Base-by-base conservation (phyloP, 352 stramenopile genomes). In the Phytophthora melonis region DNA sequence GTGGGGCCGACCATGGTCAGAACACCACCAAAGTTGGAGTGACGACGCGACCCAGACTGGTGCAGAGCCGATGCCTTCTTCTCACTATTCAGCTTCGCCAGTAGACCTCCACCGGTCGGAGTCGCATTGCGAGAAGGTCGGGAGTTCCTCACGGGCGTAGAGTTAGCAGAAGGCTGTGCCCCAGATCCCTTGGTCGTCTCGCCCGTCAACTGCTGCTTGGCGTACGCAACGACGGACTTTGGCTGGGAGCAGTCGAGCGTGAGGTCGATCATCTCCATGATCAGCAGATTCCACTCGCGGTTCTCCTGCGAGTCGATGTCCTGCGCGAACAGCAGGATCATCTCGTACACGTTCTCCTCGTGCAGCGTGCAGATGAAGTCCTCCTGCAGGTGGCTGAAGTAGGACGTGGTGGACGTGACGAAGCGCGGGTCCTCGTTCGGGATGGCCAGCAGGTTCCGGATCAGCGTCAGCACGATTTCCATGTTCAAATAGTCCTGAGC, bases 231-330 rank as follows among this genome's bases (percentile, higher is more conserved):
- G 6, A 97, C 69, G 6, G 77, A 62, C 61, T 95, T 92, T 0
- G 90, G 90, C 4, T 85, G 82, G 0, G 88, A 92, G 36, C 86
- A 91, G 52, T 84, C 78, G 0, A 97, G 75, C 19, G 90, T 94
- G 47, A 96, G 78, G 63, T 94, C 88, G 23, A 97, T 76, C 79
- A 97, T 95, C 72, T 97, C 91, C 89, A 97, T 94, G 43, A 97
- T 86, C 6, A 97, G 60, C 66, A 97, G 53, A 53, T 96, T 96
- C 91, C 91, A 96, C 57, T 97, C 91, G 8, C 82, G 83, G 69
- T 95, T 95, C 45, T 96, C 90, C 0, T 84, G 63, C 2, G 89
- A 88, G 9, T 97, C 89, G 59, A 97, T 97, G 57, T 97, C 89
- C 73, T 94, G 87, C 1, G 91, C 82, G 67, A 97, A 95, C 3